Conservation (phyloP, 1,284 basidiomycete genomes). For the Trichosporon faecale region DNA sequence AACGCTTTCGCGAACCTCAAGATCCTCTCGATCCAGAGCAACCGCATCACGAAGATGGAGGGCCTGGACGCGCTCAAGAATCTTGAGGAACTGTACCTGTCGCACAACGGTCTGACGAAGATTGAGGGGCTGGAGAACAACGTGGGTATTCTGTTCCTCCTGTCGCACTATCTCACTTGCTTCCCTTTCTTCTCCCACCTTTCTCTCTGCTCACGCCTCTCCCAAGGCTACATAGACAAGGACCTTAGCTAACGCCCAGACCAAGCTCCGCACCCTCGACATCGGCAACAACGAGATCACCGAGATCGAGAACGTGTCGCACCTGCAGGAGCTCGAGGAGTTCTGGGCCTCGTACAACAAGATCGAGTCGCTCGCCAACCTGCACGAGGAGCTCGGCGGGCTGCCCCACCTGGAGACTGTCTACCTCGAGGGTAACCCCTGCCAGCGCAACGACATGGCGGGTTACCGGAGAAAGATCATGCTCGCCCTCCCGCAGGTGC, state of each 20-base stretch:
- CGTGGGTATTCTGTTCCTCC: conserved; percentile 55
- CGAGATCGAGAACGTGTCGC: conserved; percentile 73
- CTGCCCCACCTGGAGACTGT: conserved; percentile 73
- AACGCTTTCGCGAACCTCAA: conserved; percentile 56
- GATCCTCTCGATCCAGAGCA: conserved; percentile 86
- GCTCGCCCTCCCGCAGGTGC: conserved; percentile 78
- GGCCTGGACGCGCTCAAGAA: conserved; percentile 67
- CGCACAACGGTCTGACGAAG: conserved; percentile 82
- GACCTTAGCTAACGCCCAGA: conserved; percentile 56
- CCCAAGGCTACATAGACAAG: too few relatives aligned
- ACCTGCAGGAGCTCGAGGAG: conserved; percentile 75
- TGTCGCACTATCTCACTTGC: conserved; percentile 9
- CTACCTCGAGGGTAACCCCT: conserved; percentile 93
- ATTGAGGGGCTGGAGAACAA: conserved; percentile 86
- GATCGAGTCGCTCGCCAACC: conserved; percentile 64
- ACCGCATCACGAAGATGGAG: conserved; percentile 86
- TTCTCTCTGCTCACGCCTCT: neutral
- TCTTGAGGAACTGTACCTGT: conserved; percentile 88
- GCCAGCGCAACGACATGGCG: conserved; percentile 71
- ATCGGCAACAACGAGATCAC: conserved; percentile 80
- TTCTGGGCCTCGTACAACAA: conserved; percentile 93
- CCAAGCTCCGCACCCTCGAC: conserved; percentile 79
- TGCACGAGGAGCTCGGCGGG: conserved; percentile 72
- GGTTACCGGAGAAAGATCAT: conserved; percentile 88
- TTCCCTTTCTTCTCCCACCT: neutral